These are phyloP conservation scores for Penicillium sp. DNA, from an alignment of 2,329 filamentous ascomycete genomes.

Conservation along the genomic window DNA sequence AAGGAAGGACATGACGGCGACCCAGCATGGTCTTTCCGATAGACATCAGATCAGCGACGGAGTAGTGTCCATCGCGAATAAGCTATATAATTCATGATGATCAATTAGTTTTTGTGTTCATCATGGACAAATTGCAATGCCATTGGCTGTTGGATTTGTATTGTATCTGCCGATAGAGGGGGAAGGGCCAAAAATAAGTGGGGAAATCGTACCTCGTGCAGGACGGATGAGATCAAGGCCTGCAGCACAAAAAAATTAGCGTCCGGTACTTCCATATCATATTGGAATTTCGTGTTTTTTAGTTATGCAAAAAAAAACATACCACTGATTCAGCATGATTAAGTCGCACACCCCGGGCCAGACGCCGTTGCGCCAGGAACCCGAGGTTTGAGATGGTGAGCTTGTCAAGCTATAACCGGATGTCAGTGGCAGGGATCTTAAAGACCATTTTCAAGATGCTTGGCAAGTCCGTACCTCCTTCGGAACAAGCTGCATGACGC, in stretches of 20 bases:
- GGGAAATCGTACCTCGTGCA: constrained; percentile 68
- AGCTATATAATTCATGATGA: constrained; percentile 51
- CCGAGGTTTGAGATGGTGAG: constrained; percentile 89
- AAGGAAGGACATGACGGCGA: constrained; percentile 83
- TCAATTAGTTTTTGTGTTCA: background rate
- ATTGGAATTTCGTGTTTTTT: background rate
- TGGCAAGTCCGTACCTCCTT: constrained; percentile 40
- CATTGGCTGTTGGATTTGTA: background rate
- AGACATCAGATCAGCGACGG: constrained; percentile 88
- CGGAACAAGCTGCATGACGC: constrained; percentile 47
- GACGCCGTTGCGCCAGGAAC: constrained; percentile 78
- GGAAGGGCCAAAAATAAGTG: background rate
- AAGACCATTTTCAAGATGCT: background rate
- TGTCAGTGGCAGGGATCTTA: constrained; percentile 4
- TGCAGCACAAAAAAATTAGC: constrained; percentile 16
- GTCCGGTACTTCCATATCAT: background rate
- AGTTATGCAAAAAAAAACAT: constrained; percentile 16
- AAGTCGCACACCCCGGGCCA: constrained; percentile 82
- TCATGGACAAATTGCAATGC: background rate
- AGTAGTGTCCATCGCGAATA: constrained; percentile 93
- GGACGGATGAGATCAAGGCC: constrained; percentile 71
- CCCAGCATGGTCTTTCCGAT: constrained; percentile 91
- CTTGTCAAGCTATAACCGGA: constrained; percentile 76
- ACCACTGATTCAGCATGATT: constrained; percentile 90
- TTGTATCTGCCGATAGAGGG: background rate